Evolutionary conservation across 192 early-diverging fungal species (phyloP).

Genomic region (Backusella liffmaniae): DNA sequence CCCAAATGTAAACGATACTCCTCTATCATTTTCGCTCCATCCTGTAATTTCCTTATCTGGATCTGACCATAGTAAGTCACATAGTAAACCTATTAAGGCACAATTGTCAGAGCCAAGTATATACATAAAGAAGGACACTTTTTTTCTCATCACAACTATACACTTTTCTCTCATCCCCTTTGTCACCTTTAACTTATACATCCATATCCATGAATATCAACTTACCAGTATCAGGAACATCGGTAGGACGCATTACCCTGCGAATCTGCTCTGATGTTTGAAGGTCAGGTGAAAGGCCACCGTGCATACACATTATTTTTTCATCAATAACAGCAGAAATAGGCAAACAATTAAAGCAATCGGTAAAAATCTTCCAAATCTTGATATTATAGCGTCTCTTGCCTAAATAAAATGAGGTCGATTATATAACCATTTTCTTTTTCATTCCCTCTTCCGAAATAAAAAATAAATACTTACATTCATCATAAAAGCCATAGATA

Average conservation of each 20-base stretch:
- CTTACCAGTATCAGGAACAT: conserved; percentile 93
- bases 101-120: not conserved
- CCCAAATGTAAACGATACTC: conserved; percentile 95
- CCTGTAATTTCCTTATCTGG: conserved; percentile 96
- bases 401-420: not conserved
- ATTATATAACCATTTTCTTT: not conserved
- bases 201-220: not conserved
- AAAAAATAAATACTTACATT: conserved; percentile 58
- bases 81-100: conserved; percentile 55
- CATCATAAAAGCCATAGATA: conserved; percentile 99
- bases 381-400: conserved; percentile 94
- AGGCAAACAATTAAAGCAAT: conserved; percentile 98
- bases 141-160: not conserved
- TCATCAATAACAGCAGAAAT: conserved; percentile 98
- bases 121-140: not conserved
- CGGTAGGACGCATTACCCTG: conserved; percentile 95
- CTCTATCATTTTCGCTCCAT: conserved; percentile 97
- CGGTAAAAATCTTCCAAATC: conserved; percentile 99
- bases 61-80: conserved; percentile 97
- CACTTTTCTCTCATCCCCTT: not conserved
- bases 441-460: not conserved
- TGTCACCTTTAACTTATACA: not conserved
- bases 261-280: conserved; percentile 98
- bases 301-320: conserved; percentile 99
- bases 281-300: conserved; percentile 94